Conservation (phyloP, 139 green algal species). For the Coccomyxa sp. region DNA sequence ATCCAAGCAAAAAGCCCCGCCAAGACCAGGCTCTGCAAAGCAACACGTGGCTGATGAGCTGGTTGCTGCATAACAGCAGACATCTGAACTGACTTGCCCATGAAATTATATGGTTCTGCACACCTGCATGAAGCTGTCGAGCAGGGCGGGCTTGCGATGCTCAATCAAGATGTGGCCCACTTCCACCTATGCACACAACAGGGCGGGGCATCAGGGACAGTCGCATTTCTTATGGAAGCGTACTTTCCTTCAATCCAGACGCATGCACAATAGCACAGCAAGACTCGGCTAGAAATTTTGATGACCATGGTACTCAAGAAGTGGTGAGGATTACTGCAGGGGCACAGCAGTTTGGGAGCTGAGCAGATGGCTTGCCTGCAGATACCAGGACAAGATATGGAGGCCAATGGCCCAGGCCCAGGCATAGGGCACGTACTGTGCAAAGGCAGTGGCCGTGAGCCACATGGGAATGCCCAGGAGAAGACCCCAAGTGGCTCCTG, state of each 20-base stretch:
- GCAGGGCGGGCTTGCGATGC: conserved; percentile 64
- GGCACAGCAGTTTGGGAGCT: not conserved
- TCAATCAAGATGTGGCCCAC: conserved; percentile 72
- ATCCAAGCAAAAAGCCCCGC: conserved; percentile 83
- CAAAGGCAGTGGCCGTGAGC: conserved; percentile 46
- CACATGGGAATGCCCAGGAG: conserved; percentile 57
- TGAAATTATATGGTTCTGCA: not conserved
- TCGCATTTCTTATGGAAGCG: not conserved
- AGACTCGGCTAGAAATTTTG: no score
- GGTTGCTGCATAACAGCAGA: not conserved
- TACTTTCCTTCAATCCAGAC: not conserved
- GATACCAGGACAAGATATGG: conserved; percentile 34
- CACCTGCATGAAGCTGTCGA: conserved; percentile 78
- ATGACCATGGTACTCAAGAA: no score
- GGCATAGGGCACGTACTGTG: conserved; percentile 32
- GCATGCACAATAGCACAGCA: no score
- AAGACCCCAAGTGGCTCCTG: conserved; percentile 64
- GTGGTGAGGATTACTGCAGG: no score
- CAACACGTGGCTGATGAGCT: not conserved
- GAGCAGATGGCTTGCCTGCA: not conserved
- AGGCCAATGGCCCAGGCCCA: conserved; percentile 49
- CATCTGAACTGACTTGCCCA: not conserved
- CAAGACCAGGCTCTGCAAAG: conserved; percentile 49
- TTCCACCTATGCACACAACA: conserved; percentile 37
- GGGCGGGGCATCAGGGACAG: conserved; percentile 1